Evolutionary conservation across 1,284 basidiomycete species (phyloP).

Genomic region (Cutaneotrichosporon arboriforme): DNA sequence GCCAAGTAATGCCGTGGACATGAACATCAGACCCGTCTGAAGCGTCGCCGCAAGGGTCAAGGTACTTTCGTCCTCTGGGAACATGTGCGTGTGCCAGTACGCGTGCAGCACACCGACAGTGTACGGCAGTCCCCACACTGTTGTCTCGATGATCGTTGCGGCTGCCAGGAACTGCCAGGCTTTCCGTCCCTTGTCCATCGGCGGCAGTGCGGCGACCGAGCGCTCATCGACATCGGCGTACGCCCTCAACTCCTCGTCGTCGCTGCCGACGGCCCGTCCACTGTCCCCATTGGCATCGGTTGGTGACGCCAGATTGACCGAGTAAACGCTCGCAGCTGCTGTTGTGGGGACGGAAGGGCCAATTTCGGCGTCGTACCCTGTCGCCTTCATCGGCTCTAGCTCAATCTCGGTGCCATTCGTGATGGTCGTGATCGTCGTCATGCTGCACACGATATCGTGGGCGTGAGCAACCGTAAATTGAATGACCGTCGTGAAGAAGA

Average conservation of each 20-base stretch:
- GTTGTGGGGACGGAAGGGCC: background rate
- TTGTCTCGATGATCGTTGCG: slow-evolving; percentile 39
- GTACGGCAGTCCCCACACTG: slow-evolving; percentile 45
- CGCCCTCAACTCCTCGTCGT: background rate
- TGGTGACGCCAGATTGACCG: background rate
- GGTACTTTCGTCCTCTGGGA: slow-evolving; percentile 24
- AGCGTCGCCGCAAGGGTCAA: slow-evolving; percentile 43
- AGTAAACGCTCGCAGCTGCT: background rate
- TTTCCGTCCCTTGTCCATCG: slow-evolving; percentile 36
- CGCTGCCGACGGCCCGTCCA: background rate
- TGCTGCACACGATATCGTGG: too few species aligned
- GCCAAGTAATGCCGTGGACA: slow-evolving; percentile 5
- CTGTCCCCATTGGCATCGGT: background rate
- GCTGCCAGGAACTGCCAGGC: slow-evolving; percentile 44
- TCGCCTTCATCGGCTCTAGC: too few species aligned
- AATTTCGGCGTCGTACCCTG: background rate
- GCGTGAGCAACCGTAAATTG: too few species aligned
- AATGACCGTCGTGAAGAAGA: too few species aligned
- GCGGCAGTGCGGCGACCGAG: slow-evolving; percentile 25
- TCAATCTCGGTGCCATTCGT: too few species aligned
- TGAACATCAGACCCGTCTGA: slow-evolving; percentile 36
- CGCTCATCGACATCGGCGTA: slow-evolving; percentile 1
- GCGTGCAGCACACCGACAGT: slow-evolving; percentile 43
- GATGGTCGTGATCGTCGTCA: too few species aligned
- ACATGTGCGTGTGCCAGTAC: slow-evolving; percentile 41